These are phyloP conservation scores for Mikania micrantha DNA, from an alignment of 129 eudicot species.

Conservation along the genomic window DNA sequence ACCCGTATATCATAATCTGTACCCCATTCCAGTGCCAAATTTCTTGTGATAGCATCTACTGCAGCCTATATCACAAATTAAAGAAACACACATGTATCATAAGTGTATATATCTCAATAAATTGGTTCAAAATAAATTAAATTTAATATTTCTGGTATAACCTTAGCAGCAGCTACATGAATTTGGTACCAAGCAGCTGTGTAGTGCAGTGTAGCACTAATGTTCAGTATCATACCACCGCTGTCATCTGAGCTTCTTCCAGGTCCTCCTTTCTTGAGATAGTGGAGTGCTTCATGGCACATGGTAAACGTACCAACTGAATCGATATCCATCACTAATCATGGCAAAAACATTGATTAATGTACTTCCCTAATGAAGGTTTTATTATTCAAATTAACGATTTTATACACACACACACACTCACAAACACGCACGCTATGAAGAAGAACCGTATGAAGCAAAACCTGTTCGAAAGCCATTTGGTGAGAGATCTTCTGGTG, in stretches of 20 bases:
- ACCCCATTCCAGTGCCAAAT: conserved; percentile 94
- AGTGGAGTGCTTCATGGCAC: conserved; percentile 77
- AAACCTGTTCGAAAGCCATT: conserved; percentile 84
- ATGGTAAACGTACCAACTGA: conserved; percentile 94
- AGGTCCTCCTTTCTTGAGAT: conserved; percentile 71
- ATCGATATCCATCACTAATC: conserved; percentile 84
- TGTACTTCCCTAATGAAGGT: too few relatives aligned
- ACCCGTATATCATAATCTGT: conserved; percentile 93
- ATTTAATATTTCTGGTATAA: background rate
- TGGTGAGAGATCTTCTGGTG: conserved; percentile 88
- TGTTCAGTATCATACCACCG: conserved; percentile 77
- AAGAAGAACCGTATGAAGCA: background rate
- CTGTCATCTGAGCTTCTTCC: conserved; percentile 51
- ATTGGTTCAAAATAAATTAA: background rate
- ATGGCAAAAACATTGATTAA: background rate
- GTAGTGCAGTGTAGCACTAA: conserved; percentile 93
- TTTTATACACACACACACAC: too few relatives aligned
- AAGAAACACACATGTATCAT: background rate
- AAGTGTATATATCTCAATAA: background rate
- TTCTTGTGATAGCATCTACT: conserved; percentile 87
- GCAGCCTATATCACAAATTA: conserved; percentile 52
- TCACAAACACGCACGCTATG: too few relatives aligned
- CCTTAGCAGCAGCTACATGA: conserved; percentile 98
- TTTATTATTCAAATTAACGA: too few relatives aligned
- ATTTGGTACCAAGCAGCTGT: conserved; percentile 93